Conservation (phyloP, 192 early-diverging fungal genomes). For the Backusella luteola region DNA sequence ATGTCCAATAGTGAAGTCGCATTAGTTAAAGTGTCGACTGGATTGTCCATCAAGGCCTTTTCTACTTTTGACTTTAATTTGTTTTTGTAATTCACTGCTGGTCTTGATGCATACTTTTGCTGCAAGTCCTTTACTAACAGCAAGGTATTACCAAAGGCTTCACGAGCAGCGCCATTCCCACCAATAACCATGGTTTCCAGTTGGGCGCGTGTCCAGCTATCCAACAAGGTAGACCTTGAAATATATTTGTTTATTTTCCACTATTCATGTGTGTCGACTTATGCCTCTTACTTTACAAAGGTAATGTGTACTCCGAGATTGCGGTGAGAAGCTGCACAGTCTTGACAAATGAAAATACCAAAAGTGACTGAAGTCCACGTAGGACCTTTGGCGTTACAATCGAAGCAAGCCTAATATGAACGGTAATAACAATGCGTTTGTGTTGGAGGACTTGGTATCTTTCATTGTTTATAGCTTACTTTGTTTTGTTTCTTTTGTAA, state of each 20-base stretch:
- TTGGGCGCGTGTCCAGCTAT: conserved; percentile 93
- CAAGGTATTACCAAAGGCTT: conserved; percentile 44
- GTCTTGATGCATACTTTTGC: conserved; percentile 74
- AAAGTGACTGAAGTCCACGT: conserved; percentile 94
- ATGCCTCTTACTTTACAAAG: conserved; percentile 78
- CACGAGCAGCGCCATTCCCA: conserved; percentile 79
- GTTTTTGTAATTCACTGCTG: conserved; percentile 81
- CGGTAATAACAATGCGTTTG: background rate
- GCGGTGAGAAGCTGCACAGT: conserved; percentile 94
- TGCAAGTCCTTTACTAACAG: conserved; percentile 68
- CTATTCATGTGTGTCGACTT: background rate
- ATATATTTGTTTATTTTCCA: background rate
- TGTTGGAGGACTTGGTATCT: background rate
- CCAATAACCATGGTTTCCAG: conserved; percentile 86
- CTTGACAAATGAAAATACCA: conserved; percentile 94
- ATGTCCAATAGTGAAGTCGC: background rate
- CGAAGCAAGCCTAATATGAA: conserved; percentile 77
- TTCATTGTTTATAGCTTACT: conserved; percentile 23
- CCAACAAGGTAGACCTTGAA: conserved; percentile 78
- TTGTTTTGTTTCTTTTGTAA: conserved; percentile 51
- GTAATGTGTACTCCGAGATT: conserved; percentile 97
- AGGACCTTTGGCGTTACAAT: conserved; percentile 93
- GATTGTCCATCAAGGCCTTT: conserved; percentile 46
- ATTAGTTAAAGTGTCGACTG: background rate
- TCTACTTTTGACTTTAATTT: conserved; percentile 64